Evolutionary conservation across 805 yeast species (phyloP).

Genomic region (Schwanniomyces vanrijiae): DNA sequence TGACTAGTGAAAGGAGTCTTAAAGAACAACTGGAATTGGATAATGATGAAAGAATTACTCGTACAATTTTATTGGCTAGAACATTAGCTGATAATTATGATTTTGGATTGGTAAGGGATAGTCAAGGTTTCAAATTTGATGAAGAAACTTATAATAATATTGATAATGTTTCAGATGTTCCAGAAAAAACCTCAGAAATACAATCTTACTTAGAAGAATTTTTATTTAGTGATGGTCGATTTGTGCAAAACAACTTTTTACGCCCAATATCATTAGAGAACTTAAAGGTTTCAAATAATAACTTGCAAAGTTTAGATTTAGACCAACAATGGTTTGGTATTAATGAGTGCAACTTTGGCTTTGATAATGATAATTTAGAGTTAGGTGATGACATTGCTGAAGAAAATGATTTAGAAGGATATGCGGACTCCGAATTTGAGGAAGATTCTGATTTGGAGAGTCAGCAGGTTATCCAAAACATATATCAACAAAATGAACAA

Average conservation of each 20-base stretch:
- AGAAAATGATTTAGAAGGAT: slow-evolving; percentile 23
- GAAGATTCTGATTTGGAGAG: slow-evolving; percentile 21
- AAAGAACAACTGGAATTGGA: slow-evolving; percentile 35
- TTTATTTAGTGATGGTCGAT: slow-evolving; percentile 40
- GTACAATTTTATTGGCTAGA: slow-evolving; percentile 53
- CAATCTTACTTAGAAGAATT: slow-evolving; percentile 31
- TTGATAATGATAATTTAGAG: slow-evolving; percentile 15
- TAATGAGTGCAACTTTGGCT: slow-evolving; percentile 2
- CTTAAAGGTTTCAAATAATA: slow-evolving; percentile 11
- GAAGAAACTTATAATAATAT: slow-evolving; percentile 23
- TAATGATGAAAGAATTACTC: slow-evolving; percentile 50
- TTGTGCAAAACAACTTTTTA: slow-evolving; percentile 40
- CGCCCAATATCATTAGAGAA: slow-evolving; percentile 35
- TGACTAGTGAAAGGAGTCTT: slow-evolving; percentile 9
- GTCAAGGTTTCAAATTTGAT: slow-evolving; percentile 45
- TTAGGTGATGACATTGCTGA: slow-evolving; percentile 14
- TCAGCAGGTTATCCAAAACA: slow-evolving; percentile 8
- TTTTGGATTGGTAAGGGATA: slow-evolving; percentile 54
- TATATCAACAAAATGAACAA: slow-evolving; percentile 19
- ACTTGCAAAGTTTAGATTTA: slow-evolving; percentile 12
- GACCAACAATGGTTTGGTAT: slow-evolving; percentile 28
- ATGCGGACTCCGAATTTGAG: slow-evolving; percentile 29
- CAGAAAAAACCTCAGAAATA: slow-evolving; percentile 16
- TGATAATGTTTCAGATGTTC: slow-evolving; percentile 19
- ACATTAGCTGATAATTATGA: slow-evolving; percentile 50